Percentiles rank a stretch among this genome's conserved stretches.
Evolutionary conservation across 768 basidiomycete species (phyloP).

Genomic region (Suillus luteus): DNA sequence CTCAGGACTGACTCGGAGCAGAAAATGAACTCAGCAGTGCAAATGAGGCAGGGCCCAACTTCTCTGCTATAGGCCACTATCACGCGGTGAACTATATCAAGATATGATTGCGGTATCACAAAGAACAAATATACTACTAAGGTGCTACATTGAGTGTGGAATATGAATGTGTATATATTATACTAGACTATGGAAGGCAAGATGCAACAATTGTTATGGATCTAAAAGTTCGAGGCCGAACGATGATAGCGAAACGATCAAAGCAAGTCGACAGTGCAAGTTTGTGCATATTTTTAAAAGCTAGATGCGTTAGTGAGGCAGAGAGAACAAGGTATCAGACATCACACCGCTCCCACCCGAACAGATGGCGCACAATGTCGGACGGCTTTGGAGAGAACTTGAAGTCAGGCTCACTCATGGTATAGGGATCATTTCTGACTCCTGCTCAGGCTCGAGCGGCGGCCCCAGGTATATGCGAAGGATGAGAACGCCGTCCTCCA

Average conservation of each 20-base stretch:
- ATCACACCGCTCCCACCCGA: conserved; percentile 6
- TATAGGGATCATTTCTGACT: conserved; percentile 50
- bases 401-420: conserved; percentile 37
- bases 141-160: neutral
- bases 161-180: conserved; percentile 3
- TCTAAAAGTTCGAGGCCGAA: neutral
- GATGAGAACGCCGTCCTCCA: conserved; percentile 63
- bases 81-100: neutral
- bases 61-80: neutral
- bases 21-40: no score
- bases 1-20: no score
- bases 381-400: conserved; percentile 1
- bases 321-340: conserved; percentile 1
- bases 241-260: neutral
- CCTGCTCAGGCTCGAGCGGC: conserved; percentile 45
- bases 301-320: conserved; percentile 9
- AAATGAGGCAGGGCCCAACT: neutral
- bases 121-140: neutral
- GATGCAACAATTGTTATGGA: neutral
- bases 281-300: conserved; percentile 3
- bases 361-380: conserved; percentile 4
- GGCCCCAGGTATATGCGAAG: conserved; percentile 55
- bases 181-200: conserved; percentile 3
- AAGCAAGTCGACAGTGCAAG: conserved; percentile 1
- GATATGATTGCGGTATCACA: neutral